These are phyloP conservation scores for Scheffersomyces insectosa DNA, from an alignment of 1,139 yeast species.

Conservation along the genomic window DNA sequence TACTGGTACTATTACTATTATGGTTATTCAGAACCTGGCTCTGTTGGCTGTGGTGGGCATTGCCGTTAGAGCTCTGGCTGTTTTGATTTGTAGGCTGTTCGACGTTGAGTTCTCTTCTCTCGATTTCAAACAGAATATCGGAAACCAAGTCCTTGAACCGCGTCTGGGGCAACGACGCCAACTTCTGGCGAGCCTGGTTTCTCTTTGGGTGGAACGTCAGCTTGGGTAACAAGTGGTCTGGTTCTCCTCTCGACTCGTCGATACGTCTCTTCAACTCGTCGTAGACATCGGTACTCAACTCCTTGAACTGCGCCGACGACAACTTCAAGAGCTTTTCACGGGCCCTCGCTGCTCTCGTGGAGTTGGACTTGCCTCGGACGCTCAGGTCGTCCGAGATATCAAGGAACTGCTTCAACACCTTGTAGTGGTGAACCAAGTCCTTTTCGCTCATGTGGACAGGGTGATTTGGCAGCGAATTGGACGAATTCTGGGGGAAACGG, in stretches of 20 bases:
- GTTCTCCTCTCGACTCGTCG: conserved; percentile 54
- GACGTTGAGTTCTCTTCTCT: conserved; percentile 63
- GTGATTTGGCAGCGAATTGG: neutral
- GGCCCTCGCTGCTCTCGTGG: conserved; percentile 72
- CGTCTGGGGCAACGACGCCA: conserved; percentile 78
- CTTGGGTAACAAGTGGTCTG: conserved; percentile 67
- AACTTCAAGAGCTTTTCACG: conserved; percentile 81
- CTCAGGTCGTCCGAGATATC: conserved; percentile 51
- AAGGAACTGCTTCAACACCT: conserved; percentile 53
- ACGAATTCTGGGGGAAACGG: neutral
- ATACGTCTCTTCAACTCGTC: conserved; percentile 83
- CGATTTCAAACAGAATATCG: conserved; percentile 86
- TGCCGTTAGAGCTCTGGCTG: neutral
- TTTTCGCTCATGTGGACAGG: conserved; percentile 27
- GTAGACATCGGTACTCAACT: conserved; percentile 87
- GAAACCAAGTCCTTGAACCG: conserved; percentile 88
- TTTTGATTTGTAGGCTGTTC: conserved; percentile 3
- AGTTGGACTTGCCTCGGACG: conserved; percentile 42
- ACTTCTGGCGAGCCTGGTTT: conserved; percentile 92
- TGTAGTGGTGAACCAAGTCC: conserved; percentile 47
- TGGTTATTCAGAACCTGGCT: conserved; percentile 1
- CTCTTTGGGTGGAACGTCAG: conserved; percentile 87
- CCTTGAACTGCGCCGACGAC: conserved; percentile 82
- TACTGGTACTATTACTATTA: conserved; percentile 3
- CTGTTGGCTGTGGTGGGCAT: conserved; percentile 1